Evolutionary conservation across 176 grass and related monocot genomes (phyloP), one percentile per base, ranked within the genome.

Genomic region (Sorghum bicolor): DNA sequence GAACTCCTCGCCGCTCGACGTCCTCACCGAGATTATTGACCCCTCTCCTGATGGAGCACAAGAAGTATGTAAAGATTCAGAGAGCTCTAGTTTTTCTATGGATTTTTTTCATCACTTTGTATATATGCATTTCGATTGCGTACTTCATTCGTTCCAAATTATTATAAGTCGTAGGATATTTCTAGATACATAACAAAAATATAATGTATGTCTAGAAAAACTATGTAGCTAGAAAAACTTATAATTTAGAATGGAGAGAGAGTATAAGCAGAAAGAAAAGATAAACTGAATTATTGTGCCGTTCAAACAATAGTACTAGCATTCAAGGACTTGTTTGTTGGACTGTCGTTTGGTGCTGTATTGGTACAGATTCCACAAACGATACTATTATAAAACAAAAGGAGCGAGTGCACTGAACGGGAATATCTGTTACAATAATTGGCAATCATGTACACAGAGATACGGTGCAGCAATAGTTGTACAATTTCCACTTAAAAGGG

Each of bases 1-100:
- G 68, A 95, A 86, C 25, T 87, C 82, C 36, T 93, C 87, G 7
- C 86, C 78, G 14, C 11, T 72, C 0, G 91, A 68, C 0, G 84
- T 89, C 48, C 37, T 81, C 38, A 97, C 90, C 26, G 74, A 37
- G 71, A 94, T 79, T 7, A 94, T 70, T 6, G 53, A 43, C 53
- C 86, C 79, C 9, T 83, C 88, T 55, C 71, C 83, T 74, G 39
- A 24, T 9, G 7, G 53, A 25, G 55, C 0, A 1, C 34, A 39
- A 70, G 43, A 24, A 32, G 66, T 0, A 26, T 2, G 31, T 26
- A 14, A 17, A 37, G 2, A 24, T 67, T 8, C 50, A 52, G 10
- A 52, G 10, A 17, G 10, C 10, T 40, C 55, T 38, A 8, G 24
- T 60, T 58, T 22, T 33, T 20, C 36, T 10, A n/a, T 24, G 44